Conservation (phyloP, 2,329 filamentous ascomycete species). For the Aspergillus sp. region DNA sequence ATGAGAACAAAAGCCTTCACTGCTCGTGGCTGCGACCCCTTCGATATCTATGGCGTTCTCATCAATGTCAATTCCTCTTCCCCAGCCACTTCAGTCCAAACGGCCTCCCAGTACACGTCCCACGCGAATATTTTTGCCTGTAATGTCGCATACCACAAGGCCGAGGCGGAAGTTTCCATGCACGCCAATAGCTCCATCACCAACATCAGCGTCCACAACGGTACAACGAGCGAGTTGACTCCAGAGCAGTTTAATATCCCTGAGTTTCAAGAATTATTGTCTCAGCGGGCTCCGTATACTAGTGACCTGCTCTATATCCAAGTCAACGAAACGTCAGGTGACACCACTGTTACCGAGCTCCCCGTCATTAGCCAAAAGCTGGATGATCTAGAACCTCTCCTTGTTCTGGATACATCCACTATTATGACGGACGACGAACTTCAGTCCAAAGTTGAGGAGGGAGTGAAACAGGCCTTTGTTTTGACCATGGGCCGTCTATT, state of each 20-base stretch:
- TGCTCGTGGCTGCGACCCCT: constrained; percentile 19
- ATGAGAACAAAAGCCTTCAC: constrained; percentile 16
- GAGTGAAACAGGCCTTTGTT: constrained; percentile 24
- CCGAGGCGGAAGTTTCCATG: constrained; percentile 21
- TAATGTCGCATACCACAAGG: constrained; percentile 22
- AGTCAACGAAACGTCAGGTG: constrained; percentile 20
- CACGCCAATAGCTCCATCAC: constrained; percentile 29
- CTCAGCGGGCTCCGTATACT: constrained; percentile 24
- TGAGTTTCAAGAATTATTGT: constrained; percentile 23
- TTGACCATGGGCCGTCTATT: constrained; percentile 25
- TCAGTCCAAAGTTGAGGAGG: constrained; percentile 17
- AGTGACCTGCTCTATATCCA: constrained; percentile 27
- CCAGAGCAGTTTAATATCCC: constrained; percentile 21
- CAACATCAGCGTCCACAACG: constrained; percentile 12
- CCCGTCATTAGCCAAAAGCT: constrained; percentile 25
- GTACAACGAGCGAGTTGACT: constrained; percentile 14
- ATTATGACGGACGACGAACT: constrained; percentile 23
- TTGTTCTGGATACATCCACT: constrained; percentile 22
- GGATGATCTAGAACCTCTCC: constrained; percentile 22
- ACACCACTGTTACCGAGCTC: constrained; percentile 21
- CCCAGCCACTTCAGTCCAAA: not conserved
- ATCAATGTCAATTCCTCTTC: constrained; percentile 22
- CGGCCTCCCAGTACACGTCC: constrained; percentile 13
- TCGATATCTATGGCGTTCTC: constrained; percentile 26
- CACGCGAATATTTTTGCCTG: constrained; percentile 25